Evolutionary conservation across 129 eudicot species (phyloP).

Genomic region (Tagetes erecta): DNA sequence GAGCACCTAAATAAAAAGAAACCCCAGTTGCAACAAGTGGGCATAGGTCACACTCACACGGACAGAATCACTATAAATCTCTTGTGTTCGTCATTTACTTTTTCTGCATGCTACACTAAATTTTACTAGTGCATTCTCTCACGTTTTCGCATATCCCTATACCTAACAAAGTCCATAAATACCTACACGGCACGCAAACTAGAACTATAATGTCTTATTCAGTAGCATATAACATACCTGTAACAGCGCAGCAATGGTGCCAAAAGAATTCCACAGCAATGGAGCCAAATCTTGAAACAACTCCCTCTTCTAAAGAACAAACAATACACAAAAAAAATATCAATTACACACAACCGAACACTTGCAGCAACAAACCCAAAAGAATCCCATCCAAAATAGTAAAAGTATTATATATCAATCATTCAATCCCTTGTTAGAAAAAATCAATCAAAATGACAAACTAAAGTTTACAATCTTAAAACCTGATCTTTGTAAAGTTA

Average conservation of each 20-base stretch:
- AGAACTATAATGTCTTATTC: background rate
- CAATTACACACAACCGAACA: background rate
- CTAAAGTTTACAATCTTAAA: conserved; percentile 22
- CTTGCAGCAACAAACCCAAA: conserved; percentile 31
- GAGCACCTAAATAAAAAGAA: no score
- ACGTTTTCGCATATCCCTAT: no score
- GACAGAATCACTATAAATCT: no score
- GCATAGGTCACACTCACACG: background rate
- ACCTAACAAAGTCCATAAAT: background rate
- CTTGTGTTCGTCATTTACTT: no score
- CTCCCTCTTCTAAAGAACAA: conserved; percentile 68
- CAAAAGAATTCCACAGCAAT: conserved; percentile 80
- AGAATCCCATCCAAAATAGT: conserved; percentile 41
- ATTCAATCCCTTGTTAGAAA: conserved; percentile 35
- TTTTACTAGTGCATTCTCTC: no score
- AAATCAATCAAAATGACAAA: conserved; percentile 22
- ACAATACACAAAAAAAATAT: conserved; percentile 21
- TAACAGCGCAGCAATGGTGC: conserved; percentile 72
- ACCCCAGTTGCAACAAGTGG: no score
- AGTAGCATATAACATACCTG: conserved; percentile 48
- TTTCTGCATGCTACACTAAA: no score
- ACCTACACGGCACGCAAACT: background rate
- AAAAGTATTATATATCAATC: conserved; percentile 28
- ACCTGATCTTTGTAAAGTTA: conserved; percentile 12
- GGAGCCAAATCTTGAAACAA: conserved; percentile 86